phyloP scores from a whole-genome alignment of 768 basidiomycete genomes.

The Mycena rebaudengoi region DNA sequence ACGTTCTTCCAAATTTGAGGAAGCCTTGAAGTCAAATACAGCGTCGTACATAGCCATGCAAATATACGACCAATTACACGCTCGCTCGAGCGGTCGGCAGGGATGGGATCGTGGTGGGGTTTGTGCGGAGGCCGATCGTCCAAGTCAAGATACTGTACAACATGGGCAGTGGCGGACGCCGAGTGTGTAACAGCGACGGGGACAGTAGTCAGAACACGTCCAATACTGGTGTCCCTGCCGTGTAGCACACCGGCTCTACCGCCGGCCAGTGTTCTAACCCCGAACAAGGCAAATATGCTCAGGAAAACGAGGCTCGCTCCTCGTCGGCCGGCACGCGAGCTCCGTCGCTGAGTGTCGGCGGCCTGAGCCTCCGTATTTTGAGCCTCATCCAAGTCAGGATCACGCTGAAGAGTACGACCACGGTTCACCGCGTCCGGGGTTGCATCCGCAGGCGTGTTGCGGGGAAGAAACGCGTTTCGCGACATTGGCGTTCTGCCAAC shows the following conservation, averaged over 20 bases:
- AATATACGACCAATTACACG: slow-evolving; percentile 88
- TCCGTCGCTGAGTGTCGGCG: slow-evolving; percentile 39
- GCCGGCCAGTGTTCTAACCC: slow-evolving; percentile 62
- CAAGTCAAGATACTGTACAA: slow-evolving; percentile 4
- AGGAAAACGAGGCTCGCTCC: slow-evolving; percentile 86
- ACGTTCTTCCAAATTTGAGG: slow-evolving; percentile 99
- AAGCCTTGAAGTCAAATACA: slow-evolving; percentile 92
- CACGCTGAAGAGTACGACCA: slow-evolving; percentile 56
- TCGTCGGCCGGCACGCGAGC: slow-evolving; percentile 72
- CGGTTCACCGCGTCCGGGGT: slow-evolving; percentile 44
- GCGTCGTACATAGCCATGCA: slow-evolving; percentile 92
- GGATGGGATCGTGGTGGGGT: slow-evolving; percentile 29
- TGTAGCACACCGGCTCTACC: slow-evolving; percentile 36
- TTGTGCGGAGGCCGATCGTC: slow-evolving; percentile 30
- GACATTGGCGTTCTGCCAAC: slow-evolving; percentile 47
- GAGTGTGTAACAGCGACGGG: slow-evolving; percentile 12
- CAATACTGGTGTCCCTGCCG: slow-evolving; percentile 45
- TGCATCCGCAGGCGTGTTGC: slow-evolving; percentile 46
- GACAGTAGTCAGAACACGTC: slow-evolving; percentile 54
- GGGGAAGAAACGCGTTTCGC: slow-evolving; percentile 44
- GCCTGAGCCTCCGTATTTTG: slow-evolving; percentile 29
- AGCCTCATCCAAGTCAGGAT: slow-evolving; percentile 35
- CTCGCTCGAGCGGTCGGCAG: slow-evolving; percentile 44
- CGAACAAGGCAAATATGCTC: slow-evolving; percentile 77
- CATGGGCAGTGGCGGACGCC: slow-evolving; percentile 5